phyloP scores from a whole-genome alignment of 2,329 filamentous ascomycete species.

The Zymoseptoria brevis region DNA sequence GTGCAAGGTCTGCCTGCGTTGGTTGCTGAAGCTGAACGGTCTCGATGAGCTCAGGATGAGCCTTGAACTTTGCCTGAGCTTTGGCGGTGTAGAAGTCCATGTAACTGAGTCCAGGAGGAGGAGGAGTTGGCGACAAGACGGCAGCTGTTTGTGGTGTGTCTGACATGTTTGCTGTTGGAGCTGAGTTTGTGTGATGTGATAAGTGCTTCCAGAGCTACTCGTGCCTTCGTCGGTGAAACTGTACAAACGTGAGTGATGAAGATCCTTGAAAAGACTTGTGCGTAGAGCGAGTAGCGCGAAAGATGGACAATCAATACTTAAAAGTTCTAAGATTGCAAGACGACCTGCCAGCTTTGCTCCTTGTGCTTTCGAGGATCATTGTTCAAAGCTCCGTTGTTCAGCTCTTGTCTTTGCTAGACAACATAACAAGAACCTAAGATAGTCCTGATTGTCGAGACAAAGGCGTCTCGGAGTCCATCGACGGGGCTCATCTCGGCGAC shows the following conservation, averaged over 20 bases:
- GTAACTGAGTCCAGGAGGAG: constrained; percentile 8
- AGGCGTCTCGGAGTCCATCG: neutral
- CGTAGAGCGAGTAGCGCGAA: neutral
- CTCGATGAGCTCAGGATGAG: neutral
- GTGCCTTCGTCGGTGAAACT: neutral
- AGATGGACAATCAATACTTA: neutral
- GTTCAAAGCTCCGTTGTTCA: neutral
- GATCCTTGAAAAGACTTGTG: neutral
- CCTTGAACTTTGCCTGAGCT: constrained; percentile 6
- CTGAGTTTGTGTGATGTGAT: neutral
- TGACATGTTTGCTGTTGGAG: constrained; percentile 2
- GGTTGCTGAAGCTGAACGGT: neutral
- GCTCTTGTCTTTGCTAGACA: neutral
- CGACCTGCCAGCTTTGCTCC: neutral
- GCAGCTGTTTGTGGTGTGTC: neutral
- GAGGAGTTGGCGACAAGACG: neutral
- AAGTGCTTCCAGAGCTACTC: constrained; percentile 5
- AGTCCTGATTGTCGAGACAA: neutral
- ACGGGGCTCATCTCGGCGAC: neutral
- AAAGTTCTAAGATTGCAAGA: neutral
- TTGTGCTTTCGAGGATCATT: neutral
- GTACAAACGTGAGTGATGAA: neutral
- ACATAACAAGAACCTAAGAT: neutral
- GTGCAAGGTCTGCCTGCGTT: neutral
- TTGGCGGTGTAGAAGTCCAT: constrained; percentile 11